Evolutionary conservation across 2,329 filamentous ascomycete genomes (phyloP).

Genomic region (Didymella exigua): DNA sequence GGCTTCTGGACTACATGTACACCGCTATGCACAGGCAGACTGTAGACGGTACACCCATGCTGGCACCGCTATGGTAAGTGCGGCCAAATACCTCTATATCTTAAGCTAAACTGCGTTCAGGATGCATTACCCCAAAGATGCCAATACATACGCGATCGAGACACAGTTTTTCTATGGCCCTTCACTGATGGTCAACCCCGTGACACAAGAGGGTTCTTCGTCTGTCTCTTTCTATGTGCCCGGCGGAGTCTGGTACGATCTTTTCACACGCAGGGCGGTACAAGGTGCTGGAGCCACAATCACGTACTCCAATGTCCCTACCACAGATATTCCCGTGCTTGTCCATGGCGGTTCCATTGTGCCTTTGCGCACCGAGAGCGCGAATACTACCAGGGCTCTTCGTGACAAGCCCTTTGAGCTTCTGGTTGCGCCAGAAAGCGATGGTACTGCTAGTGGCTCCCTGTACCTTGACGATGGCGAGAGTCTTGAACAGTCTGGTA

Average conservation of each 20-base stretch:
- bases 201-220: slow-evolving; percentile 58
- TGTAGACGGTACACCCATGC: slow-evolving; percentile 65
- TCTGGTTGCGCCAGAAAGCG: slow-evolving; percentile 66
- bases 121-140: slow-evolving; percentile 68
- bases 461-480: slow-evolving; percentile 82
- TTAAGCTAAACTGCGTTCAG: slow-evolving; percentile 15
- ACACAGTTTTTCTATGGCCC: slow-evolving; percentile 65
- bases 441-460: slow-evolving; percentile 68
- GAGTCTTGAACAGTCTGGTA: slow-evolving; percentile 63
- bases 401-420: slow-evolving; percentile 72
- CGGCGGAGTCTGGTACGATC: slow-evolving; percentile 58
- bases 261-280: slow-evolving; percentile 40
- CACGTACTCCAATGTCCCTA: slow-evolving; percentile 54
- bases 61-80: slow-evolving; percentile 73
- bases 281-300: slow-evolving; percentile 49
- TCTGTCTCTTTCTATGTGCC: slow-evolving; percentile 63
- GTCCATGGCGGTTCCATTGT: slow-evolving; percentile 68
- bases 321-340: slow-evolving; percentile 65
- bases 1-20: slow-evolving; percentile 81
- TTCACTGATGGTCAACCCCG: slow-evolving; percentile 62
- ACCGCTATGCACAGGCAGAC: slow-evolving; percentile 68
- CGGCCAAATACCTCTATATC: too few species aligned
- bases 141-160: slow-evolving; percentile 56
- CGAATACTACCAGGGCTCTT: slow-evolving; percentile 67
- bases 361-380: slow-evolving; percentile 60